phyloP scores from a whole-genome alignment of 495 filamentous ascomycete species.

The Margaritispora aquatica region DNA sequence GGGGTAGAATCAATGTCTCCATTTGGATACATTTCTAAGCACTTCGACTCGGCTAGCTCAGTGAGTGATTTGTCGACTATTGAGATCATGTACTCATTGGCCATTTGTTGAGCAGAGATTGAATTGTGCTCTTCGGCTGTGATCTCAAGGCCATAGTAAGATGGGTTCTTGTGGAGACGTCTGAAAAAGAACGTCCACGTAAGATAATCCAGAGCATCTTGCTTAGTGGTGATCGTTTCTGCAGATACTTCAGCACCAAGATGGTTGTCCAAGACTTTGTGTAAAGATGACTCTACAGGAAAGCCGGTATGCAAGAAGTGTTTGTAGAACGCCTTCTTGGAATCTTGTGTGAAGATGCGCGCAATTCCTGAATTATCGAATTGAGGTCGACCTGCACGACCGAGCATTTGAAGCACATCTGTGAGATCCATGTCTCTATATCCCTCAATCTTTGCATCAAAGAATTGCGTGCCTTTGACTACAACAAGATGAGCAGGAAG shows the following conservation, averaged over 20 bases:
- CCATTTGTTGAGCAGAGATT: slow-evolving; percentile 72
- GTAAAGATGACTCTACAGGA: slow-evolving; percentile 91
- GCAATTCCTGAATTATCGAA: slow-evolving; percentile 95
- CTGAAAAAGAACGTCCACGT: slow-evolving; percentile 99
- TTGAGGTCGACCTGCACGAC: slow-evolving; percentile 90
- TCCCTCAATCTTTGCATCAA: slow-evolving; percentile 94
- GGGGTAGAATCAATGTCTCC: slow-evolving; percentile 85
- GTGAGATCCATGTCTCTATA: slow-evolving; percentile 99
- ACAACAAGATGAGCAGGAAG: slow-evolving; percentile 94
- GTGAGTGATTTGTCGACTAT: slow-evolving; percentile 80
- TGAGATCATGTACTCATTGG: slow-evolving; percentile 87
- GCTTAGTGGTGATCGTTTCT: slow-evolving; percentile 85
- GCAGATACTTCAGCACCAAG: slow-evolving; percentile 92
- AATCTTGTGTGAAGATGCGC: slow-evolving; percentile 92
- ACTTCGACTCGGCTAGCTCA: slow-evolving; percentile 76
- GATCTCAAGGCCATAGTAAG: slow-evolving; percentile 95
- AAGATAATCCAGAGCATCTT: slow-evolving; percentile 95
- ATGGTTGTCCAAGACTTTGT: slow-evolving; percentile 96
- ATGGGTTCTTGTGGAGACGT: slow-evolving; percentile 94
- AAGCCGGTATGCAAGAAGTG: slow-evolving; percentile 98
- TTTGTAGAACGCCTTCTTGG: slow-evolving; percentile 99
- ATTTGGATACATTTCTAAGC: slow-evolving; percentile 73
- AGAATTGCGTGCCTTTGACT: slow-evolving; percentile 97
- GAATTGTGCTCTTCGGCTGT: slow-evolving; percentile 89
- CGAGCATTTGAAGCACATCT: slow-evolving; percentile 97